Base-by-base conservation (phyloP, 768 basidiomycete genomes). In the Ephemerocybe angulata region DNA sequence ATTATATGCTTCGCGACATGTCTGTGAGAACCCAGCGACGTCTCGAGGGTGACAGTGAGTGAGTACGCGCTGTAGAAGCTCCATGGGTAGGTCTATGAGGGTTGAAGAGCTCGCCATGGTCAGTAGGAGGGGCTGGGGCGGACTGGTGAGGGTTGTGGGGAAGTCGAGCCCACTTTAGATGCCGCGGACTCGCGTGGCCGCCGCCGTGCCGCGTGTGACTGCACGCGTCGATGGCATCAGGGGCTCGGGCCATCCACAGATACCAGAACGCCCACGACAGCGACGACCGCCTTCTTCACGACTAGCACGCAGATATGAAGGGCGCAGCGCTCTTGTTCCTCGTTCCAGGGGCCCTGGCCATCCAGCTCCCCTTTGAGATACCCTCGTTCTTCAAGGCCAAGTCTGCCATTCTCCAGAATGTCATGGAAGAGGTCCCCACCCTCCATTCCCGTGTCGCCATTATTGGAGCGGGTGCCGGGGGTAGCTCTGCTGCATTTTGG, bases 391-490 rank as follows among this genome's bases (percentile, higher is more conserved):
- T 85, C 65, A 76, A 76, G 43, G 60, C 68, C 41, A 72, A 65
- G 27, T 55, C 63, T 38, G 57, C 60, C 11, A 31, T 53, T 10
- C 30, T 60, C 4, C 52, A 55, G 21, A 56, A 57, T 28, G 46
- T 53, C n/a, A 53, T 62, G 22, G 41, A 43, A 15, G 55, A 56
- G 6, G 21, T 50, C 3, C 49, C 50, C 8, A 15, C 27, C 12
- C 54, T 58, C 17, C 63, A 75, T 0, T 81, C 85, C 42, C 72
- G 86, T 44, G 78, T 97, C 61, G 94, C 93, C 7, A 85, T 97
- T 63, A 82, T 97, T 52, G 94, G 94, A 17, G 93, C 94, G 0
- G 94, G 94, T 25, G 93, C 94, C 13, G 91, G 78, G 10, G 94
- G 94, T 8, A 83, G 82, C 15, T 88, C 90, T 24, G 89, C 93